Percentiles rank a stretch among this genome's conserved stretches.
Evolutionary conservation across 768 basidiomycete genomes (phyloP).

Genomic region (Rubroboletus satanas): DNA sequence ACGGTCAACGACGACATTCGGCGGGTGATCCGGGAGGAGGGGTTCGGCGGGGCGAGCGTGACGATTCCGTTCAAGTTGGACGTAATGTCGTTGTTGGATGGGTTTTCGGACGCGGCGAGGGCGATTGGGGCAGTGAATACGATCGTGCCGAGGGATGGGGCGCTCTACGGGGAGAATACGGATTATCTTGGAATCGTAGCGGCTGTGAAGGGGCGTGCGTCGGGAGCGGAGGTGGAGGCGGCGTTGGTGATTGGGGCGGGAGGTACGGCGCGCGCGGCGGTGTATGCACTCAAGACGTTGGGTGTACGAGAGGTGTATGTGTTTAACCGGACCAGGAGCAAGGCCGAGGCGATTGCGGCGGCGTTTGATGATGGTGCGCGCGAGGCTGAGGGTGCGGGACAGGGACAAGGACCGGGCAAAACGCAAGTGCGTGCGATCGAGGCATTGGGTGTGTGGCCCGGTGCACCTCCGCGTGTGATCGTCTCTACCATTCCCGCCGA

Average conservation of each 20-base stretch:
- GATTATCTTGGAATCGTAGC: constrained; percentile 89
- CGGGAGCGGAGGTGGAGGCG: constrained; percentile 33
- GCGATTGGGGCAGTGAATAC: constrained; percentile 96
- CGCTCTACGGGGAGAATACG: constrained; percentile 90
- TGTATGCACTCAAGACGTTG: constrained; percentile 78
- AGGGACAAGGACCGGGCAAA: neutral
- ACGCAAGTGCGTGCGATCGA: constrained; percentile 59
- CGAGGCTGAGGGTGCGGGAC: neutral
- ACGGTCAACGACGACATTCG: constrained; percentile 63
- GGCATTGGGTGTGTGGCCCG: constrained; percentile 52
- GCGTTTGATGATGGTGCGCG: constrained; percentile 47
- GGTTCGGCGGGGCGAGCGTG: constrained; percentile 94
- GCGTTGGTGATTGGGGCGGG: constrained; percentile 92
- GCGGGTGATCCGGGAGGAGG: constrained; percentile 53
- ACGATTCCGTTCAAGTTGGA: constrained; percentile 96
- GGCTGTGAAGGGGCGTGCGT: constrained; percentile 44
- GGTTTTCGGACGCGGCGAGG: constrained; percentile 74
- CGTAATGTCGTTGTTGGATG: constrained; percentile 78
- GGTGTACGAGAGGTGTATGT: constrained; percentile 73
- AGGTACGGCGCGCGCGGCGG: constrained; percentile 90
- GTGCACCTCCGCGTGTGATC: constrained; percentile 63
- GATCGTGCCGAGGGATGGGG: constrained; percentile 48
- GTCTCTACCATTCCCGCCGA: constrained; percentile 85
- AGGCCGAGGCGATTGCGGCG: constrained; percentile 64
- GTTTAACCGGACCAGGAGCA: constrained; percentile 77